Evolutionary conservation across 306 rosid genomes (phyloP).

Genomic region (Trichosanthes truncata): DNA sequence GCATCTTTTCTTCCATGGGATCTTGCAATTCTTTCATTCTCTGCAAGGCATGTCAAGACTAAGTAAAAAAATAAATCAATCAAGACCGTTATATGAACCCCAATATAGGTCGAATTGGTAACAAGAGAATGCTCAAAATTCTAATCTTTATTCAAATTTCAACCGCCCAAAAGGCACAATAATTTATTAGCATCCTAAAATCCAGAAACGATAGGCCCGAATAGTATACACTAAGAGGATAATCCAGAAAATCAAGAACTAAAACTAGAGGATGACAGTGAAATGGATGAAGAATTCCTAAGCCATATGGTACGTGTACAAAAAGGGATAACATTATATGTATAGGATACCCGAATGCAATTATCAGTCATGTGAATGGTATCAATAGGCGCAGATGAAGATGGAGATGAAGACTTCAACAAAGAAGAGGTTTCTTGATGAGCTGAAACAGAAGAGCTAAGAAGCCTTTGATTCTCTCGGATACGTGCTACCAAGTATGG

Average conservation of each 20-base stretch:
- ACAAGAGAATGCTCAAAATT: neutral
- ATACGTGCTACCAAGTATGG: constrained; percentile 38
- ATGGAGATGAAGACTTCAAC: constrained; percentile 17
- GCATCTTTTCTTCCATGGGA: constrained; percentile 37
- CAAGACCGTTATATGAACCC: neutral
- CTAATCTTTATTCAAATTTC: neutral
- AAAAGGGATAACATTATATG: neutral
- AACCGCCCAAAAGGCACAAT: neutral
- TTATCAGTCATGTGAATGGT: constrained; percentile 50
- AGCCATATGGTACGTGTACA: neutral
- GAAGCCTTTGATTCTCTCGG: constrained; percentile 43
- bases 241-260: constrained; percentile 5
- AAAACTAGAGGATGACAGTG: neutral
- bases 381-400: constrained; percentile 25
- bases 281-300: neutral
- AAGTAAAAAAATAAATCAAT: constrained; percentile 6
- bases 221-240: neutral
- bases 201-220: neutral
- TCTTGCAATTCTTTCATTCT: constrained; percentile 66
- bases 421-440: constrained; percentile 34
- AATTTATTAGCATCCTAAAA: neutral
- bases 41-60: constrained; percentile 26
- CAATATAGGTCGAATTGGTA: neutral
- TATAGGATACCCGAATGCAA: constrained; percentile 48
- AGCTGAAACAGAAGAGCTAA: constrained; percentile 33